A percentile compares a stretch with the other conserved stretches of the same genome.
phyloP scores from a whole-genome alignment of 306 rosid genomes.

The Boehmeria nivea region DNA sequence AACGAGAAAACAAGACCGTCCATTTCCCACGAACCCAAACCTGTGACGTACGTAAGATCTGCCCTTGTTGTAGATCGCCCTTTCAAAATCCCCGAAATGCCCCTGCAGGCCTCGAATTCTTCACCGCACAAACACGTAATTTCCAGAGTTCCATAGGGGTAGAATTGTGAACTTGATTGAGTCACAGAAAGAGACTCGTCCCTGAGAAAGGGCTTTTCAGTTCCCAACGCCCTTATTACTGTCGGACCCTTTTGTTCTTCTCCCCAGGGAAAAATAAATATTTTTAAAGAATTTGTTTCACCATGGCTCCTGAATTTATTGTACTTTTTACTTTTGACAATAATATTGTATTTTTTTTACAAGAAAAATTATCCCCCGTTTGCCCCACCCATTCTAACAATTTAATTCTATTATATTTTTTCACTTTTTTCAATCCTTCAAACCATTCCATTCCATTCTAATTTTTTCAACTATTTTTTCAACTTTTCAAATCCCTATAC shows the following conservation, averaged over 20 bases:
- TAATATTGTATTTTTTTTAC: no score
- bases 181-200: constrained; percentile 6
- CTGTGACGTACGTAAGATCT: constrained; percentile 14
- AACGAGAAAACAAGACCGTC: constrained; percentile 17
- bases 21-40: neutral
- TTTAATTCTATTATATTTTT: no score
- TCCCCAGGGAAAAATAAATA: no score
- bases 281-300: no score
- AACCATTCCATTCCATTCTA: no score
- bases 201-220: constrained; percentile 14
- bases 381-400: no score
- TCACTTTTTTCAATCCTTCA: no score
- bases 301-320: no score
- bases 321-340: no score
- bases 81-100: neutral
- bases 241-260: constrained; percentile 6
- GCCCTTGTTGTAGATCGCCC: neutral
- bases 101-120: constrained; percentile 3
- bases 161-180: neutral
- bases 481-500: no score
- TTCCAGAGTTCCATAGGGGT: neutral
- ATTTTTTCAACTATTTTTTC: no score
- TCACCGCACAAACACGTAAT: constrained; percentile 7
- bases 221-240: constrained; percentile 20
- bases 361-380: no score